Percentiles rank a stretch among this genome's conserved stretches.
These are phyloP conservation scores for Neurospora terricola DNA, from an alignment of 495 filamentous ascomycete genomes.

Conservation along the genomic window DNA sequence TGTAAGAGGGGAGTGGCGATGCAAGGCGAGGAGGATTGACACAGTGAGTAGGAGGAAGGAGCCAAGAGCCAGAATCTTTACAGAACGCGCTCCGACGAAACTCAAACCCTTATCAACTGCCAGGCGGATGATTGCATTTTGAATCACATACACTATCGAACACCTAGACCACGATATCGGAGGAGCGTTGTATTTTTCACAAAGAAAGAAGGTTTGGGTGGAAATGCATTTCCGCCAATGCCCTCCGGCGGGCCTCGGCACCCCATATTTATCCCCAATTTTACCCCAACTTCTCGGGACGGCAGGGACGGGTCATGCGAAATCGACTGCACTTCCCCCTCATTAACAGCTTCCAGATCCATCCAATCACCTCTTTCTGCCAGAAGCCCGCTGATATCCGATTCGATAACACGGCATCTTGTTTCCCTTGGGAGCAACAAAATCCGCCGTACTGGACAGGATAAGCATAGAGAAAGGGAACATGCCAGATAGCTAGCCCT, in stretches of 20 bases:
- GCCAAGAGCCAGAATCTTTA: not conserved
- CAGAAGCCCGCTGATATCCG: not conserved
- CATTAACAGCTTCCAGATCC: not conserved
- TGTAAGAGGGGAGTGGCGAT: not conserved
- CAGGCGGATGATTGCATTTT: not conserved
- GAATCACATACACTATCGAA: not conserved
- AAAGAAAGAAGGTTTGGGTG: not conserved
- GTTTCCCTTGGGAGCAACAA: not conserved
- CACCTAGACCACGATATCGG: not conserved
- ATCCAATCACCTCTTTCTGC: not conserved
- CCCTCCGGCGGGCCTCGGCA: not conserved
- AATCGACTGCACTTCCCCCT: not conserved
- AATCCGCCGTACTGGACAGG: not conserved
- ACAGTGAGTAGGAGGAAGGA: not conserved
- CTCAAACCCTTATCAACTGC: not conserved
- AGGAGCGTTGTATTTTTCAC: not conserved
- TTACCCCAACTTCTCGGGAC: not conserved
- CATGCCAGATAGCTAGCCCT: not conserved
- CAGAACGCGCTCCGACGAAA: not conserved
- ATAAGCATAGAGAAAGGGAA: not conserved
- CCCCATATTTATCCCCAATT: not conserved
- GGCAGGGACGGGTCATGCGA: not conserved
- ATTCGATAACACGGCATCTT: not conserved
- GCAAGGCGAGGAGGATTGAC: not conserved
- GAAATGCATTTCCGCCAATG: not conserved